Evolutionary conservation across 352 stramenopile species (phyloP), one percentile per base, ranked within the genome.

Genomic region (Globisporangium viniferum): DNA sequence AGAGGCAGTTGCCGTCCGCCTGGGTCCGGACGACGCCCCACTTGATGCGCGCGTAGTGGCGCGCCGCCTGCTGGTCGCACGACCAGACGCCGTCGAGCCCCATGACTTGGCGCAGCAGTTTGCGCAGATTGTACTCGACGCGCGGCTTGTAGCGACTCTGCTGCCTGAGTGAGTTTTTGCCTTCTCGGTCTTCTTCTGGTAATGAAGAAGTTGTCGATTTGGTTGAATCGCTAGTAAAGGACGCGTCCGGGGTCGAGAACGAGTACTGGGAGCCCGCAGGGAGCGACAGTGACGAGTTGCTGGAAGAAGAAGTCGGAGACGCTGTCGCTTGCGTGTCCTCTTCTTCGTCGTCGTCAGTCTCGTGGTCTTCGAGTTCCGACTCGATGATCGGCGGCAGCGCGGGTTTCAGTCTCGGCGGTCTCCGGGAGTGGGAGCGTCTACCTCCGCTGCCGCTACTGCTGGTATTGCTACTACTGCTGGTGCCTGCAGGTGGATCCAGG

Each of bases 1-100:
- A 88, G 22, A 88, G 67, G 72, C 79, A 86, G 54, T 86, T 88
- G 68, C 79, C 79, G 56, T 88, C 79, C 44, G 76, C 73, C 18
- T 48, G 46, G 53, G 76, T 82, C 10, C 41, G 12, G 2, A 74
- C 60, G 35, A 85, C 44, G 18, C 36, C 31, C 79, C 79, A 87
- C 7, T 63, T 46, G 41, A 81, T 70, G 15, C 65, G 66, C 51
- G 64, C 53, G 68, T 80, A 87, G 67, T 87, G 77, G 2, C 64
- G 31, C 64, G 71, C 57, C 35, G 84, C 75, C 64, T 87, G 77
- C 54, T 78, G 59, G 53, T 84, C 59, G 66, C 68, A 77, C 7
- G 55, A 67, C 79, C 79, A 86, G 44, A 70, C 71, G 31, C 67
- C 36, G 33, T 64, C 67, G 60, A 48, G 67, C 0, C 67, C 60